Percentiles rank a stretch among this genome's conserved stretches.
phyloP scores from a whole-genome alignment of 805 yeast species.

The Lachancea quebecensis region DNA sequence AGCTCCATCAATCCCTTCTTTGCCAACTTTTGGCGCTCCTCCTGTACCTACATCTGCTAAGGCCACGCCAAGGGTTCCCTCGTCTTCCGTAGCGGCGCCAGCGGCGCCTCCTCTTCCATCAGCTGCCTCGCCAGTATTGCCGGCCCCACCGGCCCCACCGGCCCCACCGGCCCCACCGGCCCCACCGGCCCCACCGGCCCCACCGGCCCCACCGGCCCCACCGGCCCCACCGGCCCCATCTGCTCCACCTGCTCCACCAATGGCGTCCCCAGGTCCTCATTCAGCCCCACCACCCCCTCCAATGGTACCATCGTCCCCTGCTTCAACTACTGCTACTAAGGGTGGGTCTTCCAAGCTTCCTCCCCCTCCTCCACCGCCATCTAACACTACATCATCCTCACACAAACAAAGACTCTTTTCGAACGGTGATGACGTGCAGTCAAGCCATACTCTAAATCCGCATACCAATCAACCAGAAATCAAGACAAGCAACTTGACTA shows the following conservation, averaged over 20 bases:
- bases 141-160: conserved; percentile 4
- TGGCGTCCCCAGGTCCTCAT: too few relatives aligned
- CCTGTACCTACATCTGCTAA: too few relatives aligned
- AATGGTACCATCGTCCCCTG: conserved; percentile 16
- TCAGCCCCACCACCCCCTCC: conserved; percentile 20
- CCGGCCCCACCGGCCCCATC: conserved; percentile 26
- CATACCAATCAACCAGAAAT: conserved; percentile 21
- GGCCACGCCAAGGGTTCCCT: too few relatives aligned
- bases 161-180: conserved; percentile 26
- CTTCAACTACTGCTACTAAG: conserved; percentile 7
- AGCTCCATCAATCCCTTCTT: conserved; percentile 22
- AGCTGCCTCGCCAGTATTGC: too few relatives aligned
- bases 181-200: too few relatives aligned
- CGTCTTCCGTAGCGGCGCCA: too few relatives aligned
- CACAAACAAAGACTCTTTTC: conserved; percentile 28
- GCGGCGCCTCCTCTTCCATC: too few relatives aligned
- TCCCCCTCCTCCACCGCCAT: conserved; percentile 17
- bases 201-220: conserved; percentile 17
- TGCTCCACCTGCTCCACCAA: conserved; percentile 22
- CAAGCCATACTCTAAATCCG: conserved; percentile 14
- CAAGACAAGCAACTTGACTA: conserved; percentile 20
- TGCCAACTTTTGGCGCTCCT: conserved; percentile 8
- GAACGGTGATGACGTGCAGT: conserved; percentile 24
- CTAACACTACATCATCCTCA: conserved; percentile 10
- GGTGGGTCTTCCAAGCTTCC: conserved; percentile 11